These are phyloP conservation scores for Garcia nutans DNA, from an alignment of 345 rosid species.

Conservation along the genomic window DNA sequence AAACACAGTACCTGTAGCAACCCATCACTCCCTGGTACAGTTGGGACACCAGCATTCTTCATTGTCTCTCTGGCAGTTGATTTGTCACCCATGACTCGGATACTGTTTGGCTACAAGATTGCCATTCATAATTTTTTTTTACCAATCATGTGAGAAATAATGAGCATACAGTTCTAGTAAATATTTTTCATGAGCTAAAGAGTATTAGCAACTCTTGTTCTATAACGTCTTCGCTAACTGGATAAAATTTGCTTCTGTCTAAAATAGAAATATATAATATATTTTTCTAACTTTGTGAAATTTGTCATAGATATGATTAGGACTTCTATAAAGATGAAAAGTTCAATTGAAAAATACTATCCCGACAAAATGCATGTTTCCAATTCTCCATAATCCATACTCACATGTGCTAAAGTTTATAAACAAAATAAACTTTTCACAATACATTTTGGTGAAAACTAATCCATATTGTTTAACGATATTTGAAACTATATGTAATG, in stretches of 20 bases:
- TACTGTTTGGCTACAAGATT: constrained; percentile 84
- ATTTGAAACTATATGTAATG: neutral
- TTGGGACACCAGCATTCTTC: constrained; percentile 98
- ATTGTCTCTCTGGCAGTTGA: constrained; percentile 97
- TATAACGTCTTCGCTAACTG: neutral
- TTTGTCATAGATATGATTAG: too few relatives aligned
- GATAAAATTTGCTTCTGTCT: neutral
- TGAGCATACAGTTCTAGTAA: neutral
- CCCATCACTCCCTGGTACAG: constrained; percentile 99
- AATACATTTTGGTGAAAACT: neutral
- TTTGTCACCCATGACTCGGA: constrained; percentile 97
- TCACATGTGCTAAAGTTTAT: neutral
- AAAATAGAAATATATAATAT: neutral
- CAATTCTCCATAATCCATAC: neutral
- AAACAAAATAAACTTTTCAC: neutral
- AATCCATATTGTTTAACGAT: neutral
- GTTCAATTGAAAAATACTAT: too few relatives aligned
- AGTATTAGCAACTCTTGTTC: neutral
- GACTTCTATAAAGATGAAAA: neutral
- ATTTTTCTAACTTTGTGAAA: too few relatives aligned
- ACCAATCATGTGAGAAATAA: neutral
- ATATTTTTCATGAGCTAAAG: neutral
- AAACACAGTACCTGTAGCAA: constrained; percentile 60
- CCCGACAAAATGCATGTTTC: neutral
- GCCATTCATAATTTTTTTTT: neutral